These are phyloP conservation scores for Sphagnum tenellum DNA, from an alignment of 225 moss, liverwort and hornwort species.

Conservation along the genomic window DNA sequence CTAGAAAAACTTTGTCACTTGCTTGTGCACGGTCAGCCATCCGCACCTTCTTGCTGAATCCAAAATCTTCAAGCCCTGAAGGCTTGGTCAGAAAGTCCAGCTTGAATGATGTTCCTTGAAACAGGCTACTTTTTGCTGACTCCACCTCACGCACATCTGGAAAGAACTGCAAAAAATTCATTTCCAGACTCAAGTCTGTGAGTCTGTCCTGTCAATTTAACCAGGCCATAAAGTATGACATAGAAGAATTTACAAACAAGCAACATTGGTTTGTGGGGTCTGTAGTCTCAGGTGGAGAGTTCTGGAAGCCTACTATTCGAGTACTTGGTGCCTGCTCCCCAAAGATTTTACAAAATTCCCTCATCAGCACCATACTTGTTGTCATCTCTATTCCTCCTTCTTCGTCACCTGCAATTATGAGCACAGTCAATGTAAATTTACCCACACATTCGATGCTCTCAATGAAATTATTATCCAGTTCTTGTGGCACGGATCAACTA, in stretches of 20 bases:
- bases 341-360: slow-evolving; percentile 74
- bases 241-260: neutral
- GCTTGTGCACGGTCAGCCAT: slow-evolving; percentile 67
- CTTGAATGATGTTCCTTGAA: slow-evolving; percentile 46
- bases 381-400: slow-evolving; percentile 98
- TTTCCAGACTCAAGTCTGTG: neutral
- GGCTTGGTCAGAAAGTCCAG: slow-evolving; percentile 55
- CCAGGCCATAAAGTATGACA: neutral
- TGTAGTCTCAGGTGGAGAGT: neutral
- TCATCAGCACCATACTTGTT: slow-evolving; percentile 69
- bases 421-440: no score
- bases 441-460: neutral
- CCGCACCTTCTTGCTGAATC: slow-evolving; percentile 88
- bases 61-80: slow-evolving; percentile 74
- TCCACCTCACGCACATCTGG: slow-evolving; percentile 72
- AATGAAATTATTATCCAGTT: neutral
- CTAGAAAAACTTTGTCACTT: slow-evolving; percentile 70
- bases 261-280: neutral
- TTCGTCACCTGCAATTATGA: slow-evolving; percentile 60
- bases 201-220: neutral
- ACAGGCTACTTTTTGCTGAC: slow-evolving; percentile 33
- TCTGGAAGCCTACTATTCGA: slow-evolving; percentile 46
- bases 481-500: neutral
- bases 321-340: slow-evolving; percentile 51
- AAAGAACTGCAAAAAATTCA: slow-evolving; percentile 64